Evolutionary conservation across 106 monocot species (phyloP).

Genomic region (Vanilla planifolia): DNA sequence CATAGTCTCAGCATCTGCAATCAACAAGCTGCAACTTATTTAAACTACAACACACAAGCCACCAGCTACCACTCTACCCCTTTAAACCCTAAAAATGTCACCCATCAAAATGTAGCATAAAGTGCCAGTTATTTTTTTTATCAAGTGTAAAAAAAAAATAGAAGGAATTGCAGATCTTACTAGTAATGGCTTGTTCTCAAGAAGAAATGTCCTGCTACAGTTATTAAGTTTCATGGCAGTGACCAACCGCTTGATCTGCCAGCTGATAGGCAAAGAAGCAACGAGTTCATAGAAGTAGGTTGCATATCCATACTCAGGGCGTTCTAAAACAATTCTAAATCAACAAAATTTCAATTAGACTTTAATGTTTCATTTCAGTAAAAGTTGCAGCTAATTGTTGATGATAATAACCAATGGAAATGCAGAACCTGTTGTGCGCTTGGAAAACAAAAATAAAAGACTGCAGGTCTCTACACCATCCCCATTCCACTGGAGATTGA

Average conservation of each 20-base stretch:
- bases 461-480: constrained; percentile 97
- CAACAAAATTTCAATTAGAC: neutral
- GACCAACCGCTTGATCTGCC: constrained; percentile 82
- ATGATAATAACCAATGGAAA: neutral
- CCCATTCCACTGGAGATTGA: constrained; percentile 77
- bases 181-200: constrained; percentile 78
- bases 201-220: constrained; percentile 57
- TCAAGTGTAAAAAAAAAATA: neutral
- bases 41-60: too few species aligned
- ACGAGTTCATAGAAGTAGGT: constrained; percentile 98
- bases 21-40: too few species aligned
- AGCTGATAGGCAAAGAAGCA: constrained; percentile 58
- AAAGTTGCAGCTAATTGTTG: neutral
- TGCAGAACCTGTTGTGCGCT: constrained; percentile 70
- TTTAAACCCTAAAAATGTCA: too few species aligned
- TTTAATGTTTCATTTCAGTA: neutral
- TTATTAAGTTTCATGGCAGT: constrained; percentile 77
- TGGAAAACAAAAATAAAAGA: constrained; percentile 94
- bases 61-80: too few species aligned
- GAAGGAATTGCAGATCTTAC: constrained; percentile 23
- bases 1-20: too few species aligned
- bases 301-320: constrained; percentile 98
- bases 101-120: too few species aligned
- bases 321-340: constrained; percentile 90
- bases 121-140: too few species aligned